Evolutionary conservation across 139 green algal genomes (phyloP), one percentile per base, ranked within the genome.

Genomic region (Ostreobium quekettii): DNA sequence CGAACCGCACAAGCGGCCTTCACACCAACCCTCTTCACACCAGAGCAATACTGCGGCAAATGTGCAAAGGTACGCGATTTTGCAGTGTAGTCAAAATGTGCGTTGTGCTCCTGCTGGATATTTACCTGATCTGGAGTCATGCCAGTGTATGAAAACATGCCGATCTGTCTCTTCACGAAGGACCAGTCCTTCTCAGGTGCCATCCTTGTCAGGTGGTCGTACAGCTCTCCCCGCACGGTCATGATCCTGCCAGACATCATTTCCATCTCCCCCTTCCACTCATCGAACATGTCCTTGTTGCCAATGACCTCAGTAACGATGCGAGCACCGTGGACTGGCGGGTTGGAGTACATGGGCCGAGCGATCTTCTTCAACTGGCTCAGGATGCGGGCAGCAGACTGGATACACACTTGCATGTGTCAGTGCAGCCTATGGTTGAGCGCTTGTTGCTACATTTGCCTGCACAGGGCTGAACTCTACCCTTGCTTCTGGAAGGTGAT

Each of bases 61-160:
- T n/a, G n/a, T n/a, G n/a, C n/a, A n/a, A n/a, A n/a, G n/a, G n/a
- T n/a, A n/a, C n/a, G n/a, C n/a, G n/a, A n/a, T n/a, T n/a, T n/a
- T n/a, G n/a, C n/a, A n/a, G n/a, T n/a, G n/a, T n/a, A n/a, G n/a
- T n/a, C n/a, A n/a, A n/a, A 71, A 66, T 38, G 1, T 38, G 1
- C 37, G 5, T 26, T 22, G 4, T 35, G 36, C n/a, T 70, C 7
- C 15, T 53, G 42, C 42, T 11, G 24, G 7, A 31, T 6, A 1
- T 67, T 1, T 33, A 84, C 82, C 78, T 95, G 87, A 28, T 60
- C 69, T 0, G 80, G 77, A 3, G 75, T 90, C 36, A 97, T 74
- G 28, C 94, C 94, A 0, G 93, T 97, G 84, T 90, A 98, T 57
- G 76, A 90, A 75, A 97, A 98, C 92, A 97, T 98, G 59, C 93